A percentile compares a stretch with the other conserved stretches of the same genome.
These are phyloP conservation scores for Aspergillus phoenicis DNA, from an alignment of 2,329 filamentous ascomycete species.

Conservation along the genomic window DNA sequence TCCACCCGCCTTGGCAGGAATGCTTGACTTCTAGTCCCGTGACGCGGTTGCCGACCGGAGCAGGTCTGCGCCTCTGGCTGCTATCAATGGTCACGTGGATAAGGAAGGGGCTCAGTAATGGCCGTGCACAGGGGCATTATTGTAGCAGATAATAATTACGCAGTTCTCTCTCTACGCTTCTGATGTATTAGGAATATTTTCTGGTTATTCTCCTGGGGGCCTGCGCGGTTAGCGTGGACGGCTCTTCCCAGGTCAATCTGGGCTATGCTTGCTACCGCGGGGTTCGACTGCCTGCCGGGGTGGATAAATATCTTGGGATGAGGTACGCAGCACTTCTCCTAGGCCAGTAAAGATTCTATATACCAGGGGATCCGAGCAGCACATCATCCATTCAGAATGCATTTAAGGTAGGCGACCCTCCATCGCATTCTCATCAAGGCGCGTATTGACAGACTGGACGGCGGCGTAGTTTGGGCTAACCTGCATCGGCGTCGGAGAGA, in stretches of 20 bases:
- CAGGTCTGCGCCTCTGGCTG: too few relatives aligned
- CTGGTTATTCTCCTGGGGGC: background rate
- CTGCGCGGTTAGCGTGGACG: background rate
- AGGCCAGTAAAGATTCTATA: conserved; percentile 63
- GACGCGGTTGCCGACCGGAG: too few relatives aligned
- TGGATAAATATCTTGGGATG: conserved; percentile 70
- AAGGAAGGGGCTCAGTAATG: background rate
- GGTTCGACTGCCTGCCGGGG: conserved; percentile 52
- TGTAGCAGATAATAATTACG: background rate
- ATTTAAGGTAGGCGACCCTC: conserved; percentile 42
- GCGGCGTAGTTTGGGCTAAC: conserved; percentile 30
- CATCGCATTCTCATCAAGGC: background rate
- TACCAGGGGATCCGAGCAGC: conserved; percentile 59
- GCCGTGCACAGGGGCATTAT: background rate
- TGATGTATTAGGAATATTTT: background rate
- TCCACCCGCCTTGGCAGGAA: background rate
- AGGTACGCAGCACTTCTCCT: conserved; percentile 68
- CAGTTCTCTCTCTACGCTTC: background rate
- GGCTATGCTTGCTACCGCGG: conserved; percentile 67
- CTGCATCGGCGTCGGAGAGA: conserved; percentile 69
- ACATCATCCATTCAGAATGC: conserved; percentile 50
- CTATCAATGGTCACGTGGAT: background rate
- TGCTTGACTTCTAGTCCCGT: background rate
- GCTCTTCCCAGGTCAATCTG: conserved; percentile 55
- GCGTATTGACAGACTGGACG: background rate